Evolutionary conservation across 495 filamentous ascomycete species (phyloP).

Genomic region (Massariosphaeria phaeospora): DNA sequence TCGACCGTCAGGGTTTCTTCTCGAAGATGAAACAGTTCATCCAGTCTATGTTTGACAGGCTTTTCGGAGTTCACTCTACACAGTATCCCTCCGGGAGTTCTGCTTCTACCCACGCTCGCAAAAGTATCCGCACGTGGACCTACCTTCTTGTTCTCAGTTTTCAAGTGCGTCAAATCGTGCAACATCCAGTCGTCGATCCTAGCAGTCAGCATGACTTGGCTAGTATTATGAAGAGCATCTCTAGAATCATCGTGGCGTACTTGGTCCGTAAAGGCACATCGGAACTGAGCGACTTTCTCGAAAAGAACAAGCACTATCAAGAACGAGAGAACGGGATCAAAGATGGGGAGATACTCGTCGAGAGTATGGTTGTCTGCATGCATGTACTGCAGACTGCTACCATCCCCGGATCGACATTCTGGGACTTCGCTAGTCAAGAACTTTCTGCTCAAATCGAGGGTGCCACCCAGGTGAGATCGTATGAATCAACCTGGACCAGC

Average conservation of each 20-base stretch:
- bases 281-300: slow-evolving; percentile 55
- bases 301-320: slow-evolving; percentile 51
- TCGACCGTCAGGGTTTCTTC: slow-evolving; percentile 37
- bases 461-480: slow-evolving; percentile 48
- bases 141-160: slow-evolving; percentile 31
- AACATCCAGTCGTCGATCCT: slow-evolving; percentile 24
- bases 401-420: slow-evolving; percentile 51
- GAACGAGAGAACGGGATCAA: slow-evolving; percentile 63
- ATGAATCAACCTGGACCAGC: slow-evolving; percentile 70
- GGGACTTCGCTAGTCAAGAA: slow-evolving; percentile 51
- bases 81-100: background rate
- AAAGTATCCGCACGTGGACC: slow-evolving; percentile 11
- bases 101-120: background rate
- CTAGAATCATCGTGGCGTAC: slow-evolving; percentile 11
- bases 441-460: slow-evolving; percentile 38
- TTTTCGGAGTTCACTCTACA: background rate
- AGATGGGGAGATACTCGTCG: slow-evolving; percentile 51
- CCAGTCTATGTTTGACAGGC: slow-evolving; percentile 1
- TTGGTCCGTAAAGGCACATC: slow-evolving; percentile 16
- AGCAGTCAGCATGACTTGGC: background rate
- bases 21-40: slow-evolving; percentile 19
- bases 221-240: slow-evolving; percentile 9
- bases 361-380: slow-evolving; percentile 63
- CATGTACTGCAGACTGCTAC: slow-evolving; percentile 51
- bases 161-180: slow-evolving; percentile 26